Evolutionary conservation across 1,139 yeast species (phyloP).

Genomic region (Magnusiomyces fungicola): DNA sequence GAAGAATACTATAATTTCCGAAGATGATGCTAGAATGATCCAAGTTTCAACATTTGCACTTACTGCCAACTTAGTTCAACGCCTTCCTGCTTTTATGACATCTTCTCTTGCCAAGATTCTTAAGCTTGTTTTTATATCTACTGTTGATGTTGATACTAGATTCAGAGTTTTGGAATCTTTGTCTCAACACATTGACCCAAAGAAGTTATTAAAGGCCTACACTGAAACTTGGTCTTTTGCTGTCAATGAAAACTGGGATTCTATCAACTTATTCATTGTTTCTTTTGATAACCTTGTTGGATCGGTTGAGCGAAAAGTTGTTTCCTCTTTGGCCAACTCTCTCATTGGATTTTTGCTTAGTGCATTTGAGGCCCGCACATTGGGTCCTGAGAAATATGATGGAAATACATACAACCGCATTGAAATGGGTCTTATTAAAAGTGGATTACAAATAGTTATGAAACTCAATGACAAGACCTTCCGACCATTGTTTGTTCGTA

Average conservation of each 20-base stretch:
- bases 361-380: constrained; percentile 49
- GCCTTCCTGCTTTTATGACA: constrained; percentile 79
- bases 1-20: constrained; percentile 23
- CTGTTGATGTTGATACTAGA: constrained; percentile 53
- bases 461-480: constrained; percentile 89
- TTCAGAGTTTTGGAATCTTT: constrained; percentile 57
- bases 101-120: constrained; percentile 61
- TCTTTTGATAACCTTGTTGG: constrained; percentile 60
- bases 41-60: constrained; percentile 57
- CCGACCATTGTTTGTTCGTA: constrained; percentile 81
- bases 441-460: constrained; percentile 74
- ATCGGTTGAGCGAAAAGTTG: constrained; percentile 62
- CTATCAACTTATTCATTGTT: constrained; percentile 65
- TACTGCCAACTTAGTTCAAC: constrained; percentile 66
- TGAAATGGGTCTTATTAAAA: constrained; percentile 65
- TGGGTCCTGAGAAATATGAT: constrained; percentile 50
- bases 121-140: constrained; percentile 44
- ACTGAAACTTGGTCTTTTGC: constrained; percentile 59
- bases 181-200: constrained; percentile 61
- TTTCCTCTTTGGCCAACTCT: constrained; percentile 59
- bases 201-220: constrained; percentile 54
- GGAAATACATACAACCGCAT: constrained; percentile 71
- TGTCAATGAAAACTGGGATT: constrained; percentile 35
- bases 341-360: constrained; percentile 65
- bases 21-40: constrained; percentile 27